Conservation (phyloP, 2,329 filamentous ascomycete genomes). For the Exophiala lecanii-corni region DNA sequence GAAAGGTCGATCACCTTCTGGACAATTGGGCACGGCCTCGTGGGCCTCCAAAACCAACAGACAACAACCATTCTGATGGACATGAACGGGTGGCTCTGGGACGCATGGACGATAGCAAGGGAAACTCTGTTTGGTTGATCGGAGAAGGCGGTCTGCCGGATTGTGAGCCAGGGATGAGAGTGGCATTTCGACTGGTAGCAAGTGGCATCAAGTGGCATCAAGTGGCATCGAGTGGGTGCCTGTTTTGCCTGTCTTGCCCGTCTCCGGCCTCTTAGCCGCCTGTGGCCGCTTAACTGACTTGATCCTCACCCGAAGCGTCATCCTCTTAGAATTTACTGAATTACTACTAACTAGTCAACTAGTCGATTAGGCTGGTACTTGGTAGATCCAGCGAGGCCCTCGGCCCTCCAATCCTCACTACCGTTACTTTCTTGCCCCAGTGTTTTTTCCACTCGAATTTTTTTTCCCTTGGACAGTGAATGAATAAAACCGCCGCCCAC, state of each 20-base stretch:
- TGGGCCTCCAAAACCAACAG: no score
- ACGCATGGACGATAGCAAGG: neutral
- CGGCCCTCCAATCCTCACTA: neutral
- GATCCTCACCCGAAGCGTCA: neutral
- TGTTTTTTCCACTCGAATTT: neutral
- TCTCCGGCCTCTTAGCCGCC: neutral
- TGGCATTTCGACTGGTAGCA: no score
- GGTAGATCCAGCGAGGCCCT: no score
- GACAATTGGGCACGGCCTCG: no score
- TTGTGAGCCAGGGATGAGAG: no score
- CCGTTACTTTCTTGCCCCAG: neutral
- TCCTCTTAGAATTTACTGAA: neutral
- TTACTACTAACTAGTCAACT: neutral
- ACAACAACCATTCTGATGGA: no score
- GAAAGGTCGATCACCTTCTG: no score
- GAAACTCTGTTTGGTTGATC: neutral
- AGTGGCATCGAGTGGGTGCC: no score
- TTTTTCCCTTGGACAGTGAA: constrained; percentile 4
- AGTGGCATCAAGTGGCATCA: no score
- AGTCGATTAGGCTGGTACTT: no score
- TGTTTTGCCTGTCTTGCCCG: neutral
- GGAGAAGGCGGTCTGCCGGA: constrained; percentile 4
- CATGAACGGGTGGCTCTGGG: no score
- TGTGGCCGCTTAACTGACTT: neutral
- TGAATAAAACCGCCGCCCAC: constrained; percentile 11